Evolutionary conservation across 2,329 filamentous ascomycete species (phyloP).

Genomic region (Xylariomycetidae sp.): DNA sequence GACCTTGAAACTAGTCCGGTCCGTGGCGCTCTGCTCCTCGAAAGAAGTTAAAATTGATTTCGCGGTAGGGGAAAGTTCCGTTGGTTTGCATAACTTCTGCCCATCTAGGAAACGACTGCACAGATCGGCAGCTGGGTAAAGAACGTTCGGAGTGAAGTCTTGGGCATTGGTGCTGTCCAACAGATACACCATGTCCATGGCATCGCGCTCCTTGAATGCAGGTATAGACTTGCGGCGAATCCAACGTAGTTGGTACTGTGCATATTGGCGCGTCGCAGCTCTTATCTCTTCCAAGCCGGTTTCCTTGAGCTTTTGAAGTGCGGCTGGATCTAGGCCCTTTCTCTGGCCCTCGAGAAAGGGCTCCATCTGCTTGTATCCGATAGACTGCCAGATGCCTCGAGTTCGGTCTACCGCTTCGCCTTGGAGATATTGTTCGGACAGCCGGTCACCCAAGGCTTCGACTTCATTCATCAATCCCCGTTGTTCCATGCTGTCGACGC

Average conservation of each 20-base stretch:
- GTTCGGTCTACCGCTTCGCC: slow-evolving; percentile 61
- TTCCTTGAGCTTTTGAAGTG: background rate
- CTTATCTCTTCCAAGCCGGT: slow-evolving; percentile 50
- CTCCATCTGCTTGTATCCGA: slow-evolving; percentile 89
- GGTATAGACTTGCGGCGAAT: slow-evolving; percentile 77
- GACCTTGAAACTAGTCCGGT: slow-evolving; percentile 30
- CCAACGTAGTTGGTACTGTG: slow-evolving; percentile 78
- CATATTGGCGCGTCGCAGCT: slow-evolving; percentile 77
- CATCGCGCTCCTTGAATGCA: slow-evolving; percentile 51
- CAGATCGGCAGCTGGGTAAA: slow-evolving; percentile 56
- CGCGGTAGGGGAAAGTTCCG: slow-evolving; percentile 41
- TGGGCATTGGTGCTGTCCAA: slow-evolving; percentile 70
- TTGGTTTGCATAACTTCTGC: slow-evolving; percentile 45
- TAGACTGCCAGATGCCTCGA: slow-evolving; percentile 91
- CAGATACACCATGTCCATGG: slow-evolving; percentile 61
- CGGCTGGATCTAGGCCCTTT: slow-evolving; percentile 17
- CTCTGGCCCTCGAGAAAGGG: slow-evolving; percentile 54
- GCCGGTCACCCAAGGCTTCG: slow-evolving; percentile 36
- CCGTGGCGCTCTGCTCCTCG: slow-evolving; percentile 47
- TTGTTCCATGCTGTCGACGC: slow-evolving; percentile 80
- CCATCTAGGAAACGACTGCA: slow-evolving; percentile 57
- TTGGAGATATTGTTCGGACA: slow-evolving; percentile 26
- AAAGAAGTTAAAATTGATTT: slow-evolving; percentile 53
- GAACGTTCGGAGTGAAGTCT: slow-evolving; percentile 58
- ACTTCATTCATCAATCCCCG: slow-evolving; percentile 45